A percentile compares a stretch with the other conserved stretches of the same genome.
phyloP scores from a whole-genome alignment of 2,329 filamentous ascomycete genomes.

The Colletotrichum plurivorum region DNA sequence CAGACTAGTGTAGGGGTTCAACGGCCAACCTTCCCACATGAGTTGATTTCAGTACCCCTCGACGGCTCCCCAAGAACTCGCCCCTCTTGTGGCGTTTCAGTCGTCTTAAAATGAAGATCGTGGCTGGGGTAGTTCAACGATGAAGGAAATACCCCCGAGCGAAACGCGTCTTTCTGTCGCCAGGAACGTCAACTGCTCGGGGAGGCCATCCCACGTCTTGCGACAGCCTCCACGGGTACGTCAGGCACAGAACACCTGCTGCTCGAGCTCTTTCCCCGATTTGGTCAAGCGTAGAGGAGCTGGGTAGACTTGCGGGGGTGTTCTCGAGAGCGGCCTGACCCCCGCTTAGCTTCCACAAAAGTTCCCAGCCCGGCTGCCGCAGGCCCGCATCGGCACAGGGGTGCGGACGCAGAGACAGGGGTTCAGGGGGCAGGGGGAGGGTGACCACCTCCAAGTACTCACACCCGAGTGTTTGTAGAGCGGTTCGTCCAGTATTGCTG shows the following conservation, averaged over 20 bases:
- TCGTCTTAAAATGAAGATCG: constrained; percentile 27
- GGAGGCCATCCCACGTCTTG: constrained; percentile 21
- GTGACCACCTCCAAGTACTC: neutral
- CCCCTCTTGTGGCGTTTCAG: constrained; percentile 25
- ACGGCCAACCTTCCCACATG: constrained; percentile 4
- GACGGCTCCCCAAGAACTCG: constrained; percentile 1
- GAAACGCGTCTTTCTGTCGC: constrained; percentile 5
- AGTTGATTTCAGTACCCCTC: constrained; percentile 18
- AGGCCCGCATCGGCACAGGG: constrained; percentile 40
- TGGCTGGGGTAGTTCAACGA: constrained; percentile 15
- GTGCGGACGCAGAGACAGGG: constrained; percentile 12
- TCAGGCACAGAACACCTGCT: constrained; percentile 23
- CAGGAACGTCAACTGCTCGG: constrained; percentile 10
- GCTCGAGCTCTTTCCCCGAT: constrained; percentile 39
- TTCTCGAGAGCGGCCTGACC: constrained; percentile 31
- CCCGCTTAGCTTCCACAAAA: constrained; percentile 40
- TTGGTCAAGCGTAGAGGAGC: constrained; percentile 18
- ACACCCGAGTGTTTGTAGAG: constrained; percentile 3
- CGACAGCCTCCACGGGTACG: constrained; percentile 20
- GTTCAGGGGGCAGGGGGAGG: constrained; percentile 7
- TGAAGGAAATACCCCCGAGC: constrained; percentile 30
- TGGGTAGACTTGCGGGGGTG: constrained; percentile 25
- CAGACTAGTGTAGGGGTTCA: constrained; percentile 13
- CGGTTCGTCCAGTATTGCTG: constrained; percentile 8
- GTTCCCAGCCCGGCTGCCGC: constrained; percentile 39